Conservation (phyloP, 371 early-diverging fungal species). For the Amoeboaphelidium occidentale region DNA sequence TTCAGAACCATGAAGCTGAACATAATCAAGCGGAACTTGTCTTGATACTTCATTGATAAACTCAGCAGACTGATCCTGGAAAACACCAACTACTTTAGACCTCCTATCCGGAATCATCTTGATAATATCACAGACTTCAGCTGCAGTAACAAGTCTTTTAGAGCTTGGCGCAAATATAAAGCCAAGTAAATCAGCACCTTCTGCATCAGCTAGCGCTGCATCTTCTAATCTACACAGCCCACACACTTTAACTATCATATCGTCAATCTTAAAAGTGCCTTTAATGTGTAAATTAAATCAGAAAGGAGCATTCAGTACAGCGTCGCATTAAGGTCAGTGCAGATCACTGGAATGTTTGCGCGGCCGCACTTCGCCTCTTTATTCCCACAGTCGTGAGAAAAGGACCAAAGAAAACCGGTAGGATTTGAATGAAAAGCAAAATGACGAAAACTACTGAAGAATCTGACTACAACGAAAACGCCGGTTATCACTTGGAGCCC, state of each 20-base stretch:
- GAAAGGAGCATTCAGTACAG: no score
- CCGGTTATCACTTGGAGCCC: no score
- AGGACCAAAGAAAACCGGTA: no score
- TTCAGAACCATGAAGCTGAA: conserved; percentile 81
- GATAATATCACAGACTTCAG: conserved; percentile 10
- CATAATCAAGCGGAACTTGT: conserved; percentile 46
- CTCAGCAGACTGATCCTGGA: conserved; percentile 51
- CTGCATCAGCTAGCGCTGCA: conserved; percentile 43
- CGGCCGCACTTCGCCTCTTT: no score
- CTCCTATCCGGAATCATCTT: conserved; percentile 6
- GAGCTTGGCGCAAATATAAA: conserved; percentile 53
- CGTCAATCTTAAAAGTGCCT: not conserved
- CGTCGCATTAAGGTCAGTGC: no score
- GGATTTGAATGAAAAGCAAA: no score
- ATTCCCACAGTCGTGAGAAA: no score
- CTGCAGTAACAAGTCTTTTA: conserved; percentile 8
- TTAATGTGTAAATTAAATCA: not conserved
- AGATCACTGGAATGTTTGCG: no score
- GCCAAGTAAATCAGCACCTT: conserved; percentile 68
- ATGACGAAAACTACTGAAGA: no score
- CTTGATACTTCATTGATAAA: conserved; percentile 39
- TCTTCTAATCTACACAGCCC: conserved; percentile 58
- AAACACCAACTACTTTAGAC: conserved; percentile 78
- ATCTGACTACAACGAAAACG: no score
- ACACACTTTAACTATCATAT: conserved; percentile 61